A percentile compares a stretch with the other conserved stretches of the same genome.
These are phyloP conservation scores for Prunus mira DNA, from an alignment of 306 rosid species.

Conservation along the genomic window DNA sequence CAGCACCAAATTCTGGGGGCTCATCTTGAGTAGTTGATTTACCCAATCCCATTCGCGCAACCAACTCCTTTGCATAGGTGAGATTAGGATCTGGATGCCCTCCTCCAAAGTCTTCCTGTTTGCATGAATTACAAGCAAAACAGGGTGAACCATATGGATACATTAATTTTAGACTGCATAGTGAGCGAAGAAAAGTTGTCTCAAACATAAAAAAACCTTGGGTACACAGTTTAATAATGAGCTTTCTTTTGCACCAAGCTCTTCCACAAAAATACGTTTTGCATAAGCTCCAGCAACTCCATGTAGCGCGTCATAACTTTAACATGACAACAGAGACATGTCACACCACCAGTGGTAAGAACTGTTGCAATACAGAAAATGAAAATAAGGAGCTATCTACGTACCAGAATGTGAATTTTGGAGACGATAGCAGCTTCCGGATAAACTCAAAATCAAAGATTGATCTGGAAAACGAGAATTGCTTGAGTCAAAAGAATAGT, in stretches of 20 bases:
- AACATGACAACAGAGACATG: constrained; percentile 20
- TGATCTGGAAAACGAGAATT: constrained; percentile 55
- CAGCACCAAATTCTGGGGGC: constrained; percentile 99
- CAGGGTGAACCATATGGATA: background rate
- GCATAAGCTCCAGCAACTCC: constrained; percentile 99
- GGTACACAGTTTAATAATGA: constrained; percentile 88
- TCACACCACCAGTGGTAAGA: background rate
- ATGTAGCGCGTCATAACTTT: constrained; percentile 80
- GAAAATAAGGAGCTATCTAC: constrained; percentile 16
- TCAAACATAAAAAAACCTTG: constrained; percentile 56
- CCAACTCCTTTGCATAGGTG: constrained; percentile 98
- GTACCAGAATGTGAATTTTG: constrained; percentile 94
- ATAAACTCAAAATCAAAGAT: constrained; percentile 84
- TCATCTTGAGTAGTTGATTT: constrained; percentile 65
- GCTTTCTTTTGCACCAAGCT: constrained; percentile 95
- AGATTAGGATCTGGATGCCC: constrained; percentile 99
- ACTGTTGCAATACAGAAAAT: constrained; percentile 14
- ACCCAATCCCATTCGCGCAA: constrained; percentile 85
- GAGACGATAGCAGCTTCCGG: constrained; percentile 68
- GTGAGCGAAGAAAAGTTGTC: background rate
- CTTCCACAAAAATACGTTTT: constrained; percentile 86
- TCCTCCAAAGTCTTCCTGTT: constrained; percentile 99
- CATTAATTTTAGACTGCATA: background rate
- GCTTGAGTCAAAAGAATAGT: background rate
- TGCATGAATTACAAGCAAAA: constrained; percentile 12